phyloP scores from a whole-genome alignment of 1,284 basidiomycete genomes.

The Tilletia indica region DNA sequence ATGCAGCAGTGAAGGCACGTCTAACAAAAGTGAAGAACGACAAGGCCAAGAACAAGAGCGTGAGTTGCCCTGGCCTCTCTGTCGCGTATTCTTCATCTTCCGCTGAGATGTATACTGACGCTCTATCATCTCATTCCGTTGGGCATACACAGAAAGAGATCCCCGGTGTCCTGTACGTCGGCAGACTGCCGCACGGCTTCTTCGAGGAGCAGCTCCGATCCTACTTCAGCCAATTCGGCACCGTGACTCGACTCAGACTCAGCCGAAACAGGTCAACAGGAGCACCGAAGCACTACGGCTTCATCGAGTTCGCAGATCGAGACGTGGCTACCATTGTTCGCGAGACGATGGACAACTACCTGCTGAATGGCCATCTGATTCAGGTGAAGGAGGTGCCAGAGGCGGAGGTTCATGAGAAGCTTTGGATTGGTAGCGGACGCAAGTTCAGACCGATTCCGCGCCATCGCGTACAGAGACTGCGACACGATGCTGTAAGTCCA shows the following conservation, averaged over 20 bases:
- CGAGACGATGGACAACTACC: constrained; percentile 99
- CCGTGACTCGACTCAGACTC: constrained; percentile 80
- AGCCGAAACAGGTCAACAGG: constrained; percentile 97
- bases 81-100: neutral
- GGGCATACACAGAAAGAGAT: constrained; percentile 60
- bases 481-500: constrained; percentile 66
- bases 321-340: constrained; percentile 91
- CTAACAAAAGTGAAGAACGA: constrained; percentile 42
- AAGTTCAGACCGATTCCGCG: constrained; percentile 79
- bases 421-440: constrained; percentile 95
- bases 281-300: constrained; percentile 91
- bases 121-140: neutral
- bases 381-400: constrained; percentile 74
- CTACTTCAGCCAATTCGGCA: constrained; percentile 94
- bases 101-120: neutral
- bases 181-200: constrained; percentile 92
- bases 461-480: constrained; percentile 67
- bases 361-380: constrained; percentile 88
- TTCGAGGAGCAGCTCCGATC: constrained; percentile 89
- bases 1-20: constrained; percentile 39
- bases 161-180: constrained; percentile 82
- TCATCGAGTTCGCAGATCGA: constrained; percentile 87
- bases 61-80: neutral
- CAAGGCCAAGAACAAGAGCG: constrained; percentile 20
- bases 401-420: constrained; percentile 82